These are phyloP conservation scores for Botrytis fabae DNA, from an alignment of 2,329 filamentous ascomycete species.

Conservation along the genomic window DNA sequence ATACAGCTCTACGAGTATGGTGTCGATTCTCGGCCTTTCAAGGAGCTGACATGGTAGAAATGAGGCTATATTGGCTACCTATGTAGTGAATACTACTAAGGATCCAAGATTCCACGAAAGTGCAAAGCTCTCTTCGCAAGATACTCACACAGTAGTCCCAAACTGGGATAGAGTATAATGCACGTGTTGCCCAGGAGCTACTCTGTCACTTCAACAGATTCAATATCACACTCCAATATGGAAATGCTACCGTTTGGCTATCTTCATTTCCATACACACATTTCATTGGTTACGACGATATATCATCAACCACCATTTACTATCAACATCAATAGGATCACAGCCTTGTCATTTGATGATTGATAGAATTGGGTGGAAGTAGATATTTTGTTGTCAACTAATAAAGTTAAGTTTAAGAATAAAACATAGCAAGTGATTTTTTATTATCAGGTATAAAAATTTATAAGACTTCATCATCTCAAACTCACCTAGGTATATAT, in stretches of 20 bases:
- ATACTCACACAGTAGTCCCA: background rate
- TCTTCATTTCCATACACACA: background rate
- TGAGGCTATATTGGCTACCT: no score
- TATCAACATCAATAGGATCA: background rate
- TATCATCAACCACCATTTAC: background rate
- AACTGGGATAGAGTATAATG: background rate
- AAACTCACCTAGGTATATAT: background rate
- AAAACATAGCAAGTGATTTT: background rate
- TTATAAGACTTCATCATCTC: background rate
- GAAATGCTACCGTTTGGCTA: background rate
- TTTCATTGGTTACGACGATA: background rate
- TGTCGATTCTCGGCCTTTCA: slow-evolving; percentile 35
- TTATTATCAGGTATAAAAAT: background rate
- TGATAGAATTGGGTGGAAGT: background rate
- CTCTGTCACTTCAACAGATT: background rate
- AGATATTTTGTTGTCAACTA: background rate
- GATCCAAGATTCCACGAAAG: no score
- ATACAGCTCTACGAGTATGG: slow-evolving; percentile 39
- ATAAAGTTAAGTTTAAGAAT: background rate
- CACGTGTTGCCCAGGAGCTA: background rate
- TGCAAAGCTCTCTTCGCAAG: background rate
- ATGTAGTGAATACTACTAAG: no score
- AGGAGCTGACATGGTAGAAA: slow-evolving; percentile 9
- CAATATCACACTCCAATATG: background rate
- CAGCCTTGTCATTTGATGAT: background rate